Percentiles rank a stretch among this genome's conserved stretches.
Conservation (phyloP, 192 early-diverging fungal species). For the Spizellomyces sp. region DNA sequence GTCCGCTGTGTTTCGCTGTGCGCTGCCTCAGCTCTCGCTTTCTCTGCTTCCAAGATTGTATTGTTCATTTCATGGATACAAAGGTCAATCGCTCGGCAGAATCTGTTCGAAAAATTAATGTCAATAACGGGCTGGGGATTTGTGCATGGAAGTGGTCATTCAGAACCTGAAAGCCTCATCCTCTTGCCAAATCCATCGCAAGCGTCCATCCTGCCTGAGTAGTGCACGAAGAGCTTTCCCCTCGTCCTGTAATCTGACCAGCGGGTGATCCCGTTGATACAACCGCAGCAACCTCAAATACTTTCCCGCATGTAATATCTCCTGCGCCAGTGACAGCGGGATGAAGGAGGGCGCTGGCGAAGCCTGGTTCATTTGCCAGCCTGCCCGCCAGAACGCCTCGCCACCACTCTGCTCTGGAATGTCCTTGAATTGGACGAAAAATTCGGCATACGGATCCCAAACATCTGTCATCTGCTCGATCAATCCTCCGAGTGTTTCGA, state of each 20-base stretch:
- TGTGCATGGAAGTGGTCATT: too few relatives aligned
- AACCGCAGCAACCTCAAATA: constrained; percentile 17
- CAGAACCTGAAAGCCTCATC: too few relatives aligned
- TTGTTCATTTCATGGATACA: too few relatives aligned
- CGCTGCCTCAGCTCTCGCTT: not conserved
- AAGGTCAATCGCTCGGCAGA: too few relatives aligned
- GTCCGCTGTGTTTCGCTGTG: not conserved
- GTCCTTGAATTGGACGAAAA: constrained; percentile 9
- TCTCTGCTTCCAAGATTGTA: not conserved
- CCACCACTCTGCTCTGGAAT: not conserved
- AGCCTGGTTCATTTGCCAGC: constrained; percentile 16
- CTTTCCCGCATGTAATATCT: constrained; percentile 25
- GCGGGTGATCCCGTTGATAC: constrained; percentile 16
- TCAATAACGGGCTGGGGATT: too few relatives aligned
- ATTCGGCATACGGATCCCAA: constrained; percentile 26
- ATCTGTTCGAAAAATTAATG: too few relatives aligned
- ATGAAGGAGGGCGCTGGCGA: constrained; percentile 14
- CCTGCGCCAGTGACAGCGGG: not conserved
- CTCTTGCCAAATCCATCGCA: not conserved
- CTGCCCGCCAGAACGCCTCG: constrained; percentile 11
- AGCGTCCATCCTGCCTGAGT: not conserved
- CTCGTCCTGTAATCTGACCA: not conserved
- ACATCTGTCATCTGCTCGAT: constrained; percentile 22
- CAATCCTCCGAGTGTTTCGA: not conserved
- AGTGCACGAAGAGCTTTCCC: not conserved